phyloP scores from a whole-genome alignment of 75 land plant genomes.

The Chamaecyparis obtusa region DNA sequence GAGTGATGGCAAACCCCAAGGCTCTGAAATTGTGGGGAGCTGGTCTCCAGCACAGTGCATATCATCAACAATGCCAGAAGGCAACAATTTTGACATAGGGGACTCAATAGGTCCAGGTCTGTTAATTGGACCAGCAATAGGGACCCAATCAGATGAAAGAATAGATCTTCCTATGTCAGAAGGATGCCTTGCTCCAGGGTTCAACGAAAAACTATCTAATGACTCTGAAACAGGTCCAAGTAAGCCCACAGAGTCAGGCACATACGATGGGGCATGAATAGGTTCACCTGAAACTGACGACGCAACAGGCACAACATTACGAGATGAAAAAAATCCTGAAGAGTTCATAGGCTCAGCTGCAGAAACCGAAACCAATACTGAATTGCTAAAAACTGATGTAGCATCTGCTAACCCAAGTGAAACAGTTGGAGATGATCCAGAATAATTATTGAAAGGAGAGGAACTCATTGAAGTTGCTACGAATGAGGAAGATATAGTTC shows the following conservation, averaged over 20 bases:
- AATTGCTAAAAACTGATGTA: slow-evolving; percentile 20
- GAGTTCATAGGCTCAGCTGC: not conserved
- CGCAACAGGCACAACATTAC: slow-evolving; percentile 12
- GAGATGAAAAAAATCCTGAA: slow-evolving; percentile 19
- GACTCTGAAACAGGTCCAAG: slow-evolving; percentile 73
- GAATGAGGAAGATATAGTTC: slow-evolving; percentile 9
- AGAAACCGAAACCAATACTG: slow-evolving; percentile 16
- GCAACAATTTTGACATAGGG: slow-evolving; percentile 33
- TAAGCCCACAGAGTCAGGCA: slow-evolving; percentile 50
- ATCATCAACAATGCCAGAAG: slow-evolving; percentile 28
- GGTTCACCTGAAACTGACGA: slow-evolving; percentile 31
- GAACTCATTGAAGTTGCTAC: slow-evolving; percentile 16
- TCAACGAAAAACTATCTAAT: slow-evolving; percentile 60
- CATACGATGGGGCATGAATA: slow-evolving; percentile 65
- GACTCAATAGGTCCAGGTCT: slow-evolving; percentile 51
- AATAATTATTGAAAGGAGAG: slow-evolving; percentile 29
- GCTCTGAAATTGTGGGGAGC: slow-evolving; percentile 23
- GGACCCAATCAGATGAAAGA: slow-evolving; percentile 22
- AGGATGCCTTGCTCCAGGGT: slow-evolving; percentile 38
- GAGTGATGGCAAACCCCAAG: slow-evolving; percentile 19
- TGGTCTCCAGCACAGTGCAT: slow-evolving; percentile 9
- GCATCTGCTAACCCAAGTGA: slow-evolving; percentile 13
- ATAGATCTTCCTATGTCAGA: slow-evolving; percentile 21
- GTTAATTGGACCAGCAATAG: slow-evolving; percentile 19
- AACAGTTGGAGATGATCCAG: slow-evolving; percentile 40